Base-by-base conservation (phyloP, 139 green algal genomes). In the Deuterostichococcus epilithicus region DNA sequence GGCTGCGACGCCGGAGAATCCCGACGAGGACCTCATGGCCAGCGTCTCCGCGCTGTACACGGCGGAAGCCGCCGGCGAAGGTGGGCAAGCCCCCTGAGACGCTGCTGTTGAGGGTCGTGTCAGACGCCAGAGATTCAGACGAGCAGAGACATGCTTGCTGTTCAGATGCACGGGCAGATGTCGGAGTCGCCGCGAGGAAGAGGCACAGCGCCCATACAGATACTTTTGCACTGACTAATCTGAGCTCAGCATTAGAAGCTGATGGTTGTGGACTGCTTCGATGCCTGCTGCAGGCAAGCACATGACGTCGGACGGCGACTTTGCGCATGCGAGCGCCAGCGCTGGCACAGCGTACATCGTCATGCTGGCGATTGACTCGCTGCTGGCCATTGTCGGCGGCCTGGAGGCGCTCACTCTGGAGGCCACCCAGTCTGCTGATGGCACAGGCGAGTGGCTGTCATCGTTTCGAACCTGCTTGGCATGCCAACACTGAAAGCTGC, bases 281-380 rank as follows among this genome's bases (percentile, higher is more conserved):
- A 60, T 52, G 34, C 26, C 15, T 23, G 30, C 15, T 72, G 68
- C 66, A 79, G 79, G 83, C 47, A 86, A 79, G 58, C 79, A 86
- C 28, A 86, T 82, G 83, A 68, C 32, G 2, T n/a, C 85, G 73
- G 85, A 89, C 45, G 59, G 65, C 5, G 85, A 89, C 33, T 86
- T 77, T 65, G 82, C 81, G 37, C 74, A 20, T 13, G 77, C 77
- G 10, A 3, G 52, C 26, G 38, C 39, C 10, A 78, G 81, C 28
- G 66, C 45, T 23, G 82, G 81, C 33, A 63, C 70, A 4, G 79
- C 76, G n/a, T 89, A 86, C 74, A 79, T 93, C 4, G 73, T 80
- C 22, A 87, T 88, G 73, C 75, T 93, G 32, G 82, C 82, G 32
- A 78, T 94, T 26, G 90, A 94, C 72, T 67, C 80, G 8, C 52